Evolutionary conservation across 2,329 filamentous ascomycete genomes (phyloP).

Genomic region (Pseudogymnoascus sp.): DNA sequence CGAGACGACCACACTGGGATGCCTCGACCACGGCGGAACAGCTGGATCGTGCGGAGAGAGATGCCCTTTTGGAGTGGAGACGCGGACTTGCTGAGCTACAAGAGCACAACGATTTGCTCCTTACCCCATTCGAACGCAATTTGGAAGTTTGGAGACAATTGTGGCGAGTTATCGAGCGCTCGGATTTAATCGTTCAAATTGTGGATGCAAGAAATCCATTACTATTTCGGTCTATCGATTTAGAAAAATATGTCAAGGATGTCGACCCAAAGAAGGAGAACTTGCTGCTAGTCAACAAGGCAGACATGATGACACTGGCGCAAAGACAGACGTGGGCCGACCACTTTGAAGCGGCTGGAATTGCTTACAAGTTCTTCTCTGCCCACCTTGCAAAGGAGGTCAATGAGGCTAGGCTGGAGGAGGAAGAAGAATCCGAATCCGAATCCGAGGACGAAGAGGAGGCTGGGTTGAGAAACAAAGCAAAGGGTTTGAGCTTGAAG

Average conservation of each 20-base stretch:
- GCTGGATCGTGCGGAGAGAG: slow-evolving; percentile 69
- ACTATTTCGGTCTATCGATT: slow-evolving; percentile 85
- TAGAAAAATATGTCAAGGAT: slow-evolving; percentile 90
- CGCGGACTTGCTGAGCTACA: slow-evolving; percentile 85
- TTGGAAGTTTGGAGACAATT: slow-evolving; percentile 95
- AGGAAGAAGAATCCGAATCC: slow-evolving; percentile 33
- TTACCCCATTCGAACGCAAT: slow-evolving; percentile 97
- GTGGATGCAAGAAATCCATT: slow-evolving; percentile 93
- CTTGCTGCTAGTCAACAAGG: slow-evolving; percentile 91
- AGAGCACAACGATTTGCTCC: slow-evolving; percentile 85
- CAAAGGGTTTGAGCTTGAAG: slow-evolving; percentile 29
- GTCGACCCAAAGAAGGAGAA: slow-evolving; percentile 84
- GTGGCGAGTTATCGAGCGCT: slow-evolving; percentile 96
- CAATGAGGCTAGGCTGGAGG: slow-evolving; percentile 59
- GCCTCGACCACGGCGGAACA: slow-evolving; percentile 72
- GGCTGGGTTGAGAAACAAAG: slow-evolving; percentile 35
- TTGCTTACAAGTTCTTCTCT: slow-evolving; percentile 94
- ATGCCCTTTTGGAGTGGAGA: slow-evolving; percentile 78
- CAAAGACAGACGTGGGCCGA: slow-evolving; percentile 80
- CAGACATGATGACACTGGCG: slow-evolving; percentile 90
- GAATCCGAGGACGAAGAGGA: slow-evolving; percentile 32
- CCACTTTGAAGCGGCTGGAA: slow-evolving; percentile 70
- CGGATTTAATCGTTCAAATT: slow-evolving; percentile 93
- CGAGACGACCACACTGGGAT: slow-evolving; percentile 84
- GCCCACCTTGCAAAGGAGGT: slow-evolving; percentile 82